phyloP scores from a whole-genome alignment of 1,284 basidiomycete genomes.

The Boletus nobilissimus region DNA sequence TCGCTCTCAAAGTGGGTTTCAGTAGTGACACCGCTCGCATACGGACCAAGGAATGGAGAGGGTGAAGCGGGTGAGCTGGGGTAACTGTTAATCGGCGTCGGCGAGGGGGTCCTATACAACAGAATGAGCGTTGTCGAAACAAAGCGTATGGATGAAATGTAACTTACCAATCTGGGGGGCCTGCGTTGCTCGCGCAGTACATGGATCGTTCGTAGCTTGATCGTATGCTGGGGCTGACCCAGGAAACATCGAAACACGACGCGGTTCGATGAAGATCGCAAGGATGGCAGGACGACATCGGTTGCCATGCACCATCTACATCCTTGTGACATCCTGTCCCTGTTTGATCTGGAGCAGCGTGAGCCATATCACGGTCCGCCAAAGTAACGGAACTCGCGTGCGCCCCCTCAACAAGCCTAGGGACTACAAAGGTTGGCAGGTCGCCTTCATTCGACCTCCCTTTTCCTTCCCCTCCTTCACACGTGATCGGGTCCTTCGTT shows the following conservation, averaged over 20 bases:
- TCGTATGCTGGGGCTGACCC: background rate
- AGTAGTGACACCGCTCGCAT: background rate
- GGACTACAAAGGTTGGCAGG: too few species aligned
- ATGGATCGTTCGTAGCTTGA: background rate
- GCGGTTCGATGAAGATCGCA: background rate
- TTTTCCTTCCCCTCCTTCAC: too few species aligned
- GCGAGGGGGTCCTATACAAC: conserved; percentile 19
- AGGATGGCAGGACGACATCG: background rate
- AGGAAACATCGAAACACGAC: background rate
- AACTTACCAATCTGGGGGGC: conserved; percentile 1
- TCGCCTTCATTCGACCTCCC: too few species aligned
- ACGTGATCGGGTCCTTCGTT: too few species aligned
- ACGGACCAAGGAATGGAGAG: background rate
- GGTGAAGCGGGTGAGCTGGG: background rate
- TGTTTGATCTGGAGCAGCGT: background rate
- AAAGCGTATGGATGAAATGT: background rate
- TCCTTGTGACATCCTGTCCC: background rate
- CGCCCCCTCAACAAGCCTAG: background rate
- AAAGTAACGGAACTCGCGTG: background rate
- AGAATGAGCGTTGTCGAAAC: background rate
- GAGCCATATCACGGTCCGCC: background rate
- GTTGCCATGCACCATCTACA: background rate
- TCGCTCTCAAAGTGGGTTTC: background rate
- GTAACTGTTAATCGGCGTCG: conserved; percentile 18
- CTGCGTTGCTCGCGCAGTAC: background rate